Evolutionary conservation across 129 eudicot species (phyloP), one percentile per base, ranked within the genome.

Genomic region (Mikania micrantha): DNA sequence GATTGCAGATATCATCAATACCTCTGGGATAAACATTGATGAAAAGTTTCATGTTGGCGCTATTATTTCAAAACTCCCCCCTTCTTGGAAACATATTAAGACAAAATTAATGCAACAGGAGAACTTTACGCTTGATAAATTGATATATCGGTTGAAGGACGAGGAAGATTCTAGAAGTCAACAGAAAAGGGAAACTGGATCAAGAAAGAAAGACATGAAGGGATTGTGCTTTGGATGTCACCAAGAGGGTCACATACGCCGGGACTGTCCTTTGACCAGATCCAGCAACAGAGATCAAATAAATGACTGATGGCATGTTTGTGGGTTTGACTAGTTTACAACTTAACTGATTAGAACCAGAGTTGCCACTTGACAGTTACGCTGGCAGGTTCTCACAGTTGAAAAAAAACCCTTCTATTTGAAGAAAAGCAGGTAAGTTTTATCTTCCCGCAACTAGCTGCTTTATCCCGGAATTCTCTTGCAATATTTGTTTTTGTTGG

Each of bases 41-140:
- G 98, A 91, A 64, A 66, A 74, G 41, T 82, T 91, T 62, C 98
- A 88, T 28, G 85, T 78, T 2, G 80, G 90, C 48, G 79, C 70
- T 20, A 85, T 91, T 31, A 62, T 91, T 57, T 88, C 89, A 21
- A 91, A 91, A 75, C 98, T 91, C 53, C 98, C 98, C n/a, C 80
- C 94, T 35, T 88, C 95, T 38, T 91, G 98, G 98, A 91, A 81
- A 60, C 88, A 84, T 12, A 62, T 63, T 25, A 74, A 87, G 7
- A 35, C 42, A 24, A 80, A 76, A 64, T 35, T 91, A 76, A 86
- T 91, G 95, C 85, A 76, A 16, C 84, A 78, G 22, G 87, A 78
- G 67, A 44, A 70, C 78, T 35, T 85, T 29, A 71, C 94, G 4
- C 74, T 85, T 40, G 79, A 81, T 78, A 74, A 66, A 83, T 79